These are phyloP conservation scores for Claviceps sp. DNA, from an alignment of 2,329 filamentous ascomycete genomes.

Conservation along the genomic window DNA sequence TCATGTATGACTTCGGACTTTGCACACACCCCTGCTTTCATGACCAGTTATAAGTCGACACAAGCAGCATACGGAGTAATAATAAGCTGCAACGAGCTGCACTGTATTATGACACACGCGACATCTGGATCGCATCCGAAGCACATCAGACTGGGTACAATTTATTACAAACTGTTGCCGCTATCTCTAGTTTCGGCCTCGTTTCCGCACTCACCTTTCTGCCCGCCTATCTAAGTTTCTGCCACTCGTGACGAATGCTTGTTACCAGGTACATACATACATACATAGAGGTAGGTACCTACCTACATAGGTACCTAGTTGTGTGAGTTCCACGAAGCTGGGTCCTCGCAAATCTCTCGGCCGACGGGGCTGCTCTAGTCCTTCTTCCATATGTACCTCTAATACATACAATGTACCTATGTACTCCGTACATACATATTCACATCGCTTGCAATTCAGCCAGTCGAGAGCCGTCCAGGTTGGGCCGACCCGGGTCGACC, in stretches of 20 bases:
- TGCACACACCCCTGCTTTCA: too few species aligned
- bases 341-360: conserved; percentile 3
- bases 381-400: too few species aligned
- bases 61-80: too few species aligned
- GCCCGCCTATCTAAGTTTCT: neutral
- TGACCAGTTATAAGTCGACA: too few species aligned
- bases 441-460: neutral
- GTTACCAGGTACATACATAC: neutral
- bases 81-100: neutral
- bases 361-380: neutral
- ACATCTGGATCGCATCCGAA: too few species aligned
- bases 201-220: neutral
- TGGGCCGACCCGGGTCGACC: neutral
- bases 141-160: too few species aligned
- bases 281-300: too few species aligned
- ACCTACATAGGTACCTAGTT: neutral
- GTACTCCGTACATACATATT: neutral
- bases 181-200: neutral
- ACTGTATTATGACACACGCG: neutral
- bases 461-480: neutral
- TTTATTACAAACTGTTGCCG: neutral
- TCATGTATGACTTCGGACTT: too few species aligned
- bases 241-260: neutral
- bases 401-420: too few species aligned
- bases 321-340: neutral